A percentile compares a stretch with the other conserved stretches of the same genome.
Conservation (phyloP, 192 early-diverging fungal genomes). For the Backusella westeae region DNA sequence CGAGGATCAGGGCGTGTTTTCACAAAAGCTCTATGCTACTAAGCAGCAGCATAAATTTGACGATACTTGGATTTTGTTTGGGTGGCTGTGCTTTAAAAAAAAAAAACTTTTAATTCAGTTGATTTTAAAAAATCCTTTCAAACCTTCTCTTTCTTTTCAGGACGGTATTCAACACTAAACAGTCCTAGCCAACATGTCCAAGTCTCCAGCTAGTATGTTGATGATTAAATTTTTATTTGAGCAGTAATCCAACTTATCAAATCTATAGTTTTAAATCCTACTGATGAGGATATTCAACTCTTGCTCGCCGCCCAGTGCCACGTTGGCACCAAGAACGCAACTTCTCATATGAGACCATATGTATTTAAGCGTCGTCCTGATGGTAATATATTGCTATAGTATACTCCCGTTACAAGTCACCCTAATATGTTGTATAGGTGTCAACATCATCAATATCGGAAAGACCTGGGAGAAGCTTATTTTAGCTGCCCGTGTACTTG, state of each 20-base stretch:
- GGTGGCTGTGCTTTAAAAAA: not conserved
- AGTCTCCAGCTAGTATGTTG: conserved; percentile 1
- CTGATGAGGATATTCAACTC: conserved; percentile 90
- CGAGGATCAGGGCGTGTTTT: not conserved
- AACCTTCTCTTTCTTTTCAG: not conserved
- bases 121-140: not conserved
- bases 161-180: not conserved
- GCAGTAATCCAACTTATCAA: not conserved
- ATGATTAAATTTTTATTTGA: not conserved
- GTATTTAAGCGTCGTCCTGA: conserved; percentile 94
- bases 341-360: conserved; percentile 92
- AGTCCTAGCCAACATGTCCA: not conserved
- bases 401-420: not conserved
- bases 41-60: not conserved
- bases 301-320: conserved; percentile 94
- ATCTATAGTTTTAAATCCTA: conserved; percentile 57
- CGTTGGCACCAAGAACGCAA: conserved; percentile 96
- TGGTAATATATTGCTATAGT: conserved; percentile 43
- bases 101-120: not conserved
- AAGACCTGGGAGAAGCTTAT: conserved; percentile 99
- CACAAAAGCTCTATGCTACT: not conserved
- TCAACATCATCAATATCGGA: conserved; percentile 97
- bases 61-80: not conserved
- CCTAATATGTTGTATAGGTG: conserved; percentile 41
- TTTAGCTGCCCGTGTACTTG: conserved; percentile 96